Conservation (phyloP, 306 rosid genomes). For the Geum urbanum region DNA sequence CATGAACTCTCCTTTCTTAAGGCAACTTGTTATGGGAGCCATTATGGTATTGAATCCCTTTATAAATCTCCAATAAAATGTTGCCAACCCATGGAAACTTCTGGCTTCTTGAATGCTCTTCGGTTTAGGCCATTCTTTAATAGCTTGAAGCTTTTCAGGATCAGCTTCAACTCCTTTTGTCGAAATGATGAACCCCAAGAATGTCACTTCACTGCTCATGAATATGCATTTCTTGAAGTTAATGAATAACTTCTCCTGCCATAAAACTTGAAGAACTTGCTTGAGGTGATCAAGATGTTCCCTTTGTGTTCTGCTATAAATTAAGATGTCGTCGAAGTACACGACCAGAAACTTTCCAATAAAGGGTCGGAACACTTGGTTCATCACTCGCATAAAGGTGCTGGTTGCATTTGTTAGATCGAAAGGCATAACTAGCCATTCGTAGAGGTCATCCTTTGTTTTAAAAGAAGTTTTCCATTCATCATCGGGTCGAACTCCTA, state of each 20-base stretch:
- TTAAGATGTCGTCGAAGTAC: too few species aligned
- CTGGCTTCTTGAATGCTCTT: neutral
- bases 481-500: too few species aligned
- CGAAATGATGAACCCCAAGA: neutral
- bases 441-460: too few species aligned
- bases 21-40: neutral
- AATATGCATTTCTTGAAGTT: neutral
- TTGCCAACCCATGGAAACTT: neutral
- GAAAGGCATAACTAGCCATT: too few species aligned
- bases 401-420: neutral
- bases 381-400: neutral
- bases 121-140: neutral
- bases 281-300: neutral
- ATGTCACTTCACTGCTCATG: neutral
- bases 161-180: neutral
- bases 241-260: neutral
- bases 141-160: neutral
- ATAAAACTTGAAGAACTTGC: too few species aligned
- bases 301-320: too few species aligned
- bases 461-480: too few species aligned
- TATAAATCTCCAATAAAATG: neutral
- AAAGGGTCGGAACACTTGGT: too few species aligned
- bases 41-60: neutral
- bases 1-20: neutral
- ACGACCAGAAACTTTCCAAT: too few species aligned